Evolutionary conservation across 2,329 filamentous ascomycete genomes (phyloP).

Genomic region (Pyrenochaeta sp.): DNA sequence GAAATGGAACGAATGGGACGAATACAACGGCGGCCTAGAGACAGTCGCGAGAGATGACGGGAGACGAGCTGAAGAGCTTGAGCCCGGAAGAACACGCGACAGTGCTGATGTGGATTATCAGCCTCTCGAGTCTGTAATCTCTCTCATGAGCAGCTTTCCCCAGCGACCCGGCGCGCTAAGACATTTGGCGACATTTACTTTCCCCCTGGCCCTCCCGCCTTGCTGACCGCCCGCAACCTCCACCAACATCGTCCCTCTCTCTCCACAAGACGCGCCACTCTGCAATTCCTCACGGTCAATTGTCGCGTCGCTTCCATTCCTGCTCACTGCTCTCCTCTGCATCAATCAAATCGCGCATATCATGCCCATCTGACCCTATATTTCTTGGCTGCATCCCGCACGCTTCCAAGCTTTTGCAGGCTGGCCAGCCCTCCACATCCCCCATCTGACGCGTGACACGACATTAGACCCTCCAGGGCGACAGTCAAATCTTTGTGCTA

Average conservation of each 20-base stretch:
- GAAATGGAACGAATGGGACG: slow-evolving; percentile 1
- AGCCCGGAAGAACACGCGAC: slow-evolving; percentile 10
- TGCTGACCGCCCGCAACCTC: slow-evolving; percentile 21
- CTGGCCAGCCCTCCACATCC: not conserved
- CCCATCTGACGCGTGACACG: not conserved
- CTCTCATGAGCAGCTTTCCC: slow-evolving; percentile 17
- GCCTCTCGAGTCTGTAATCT: slow-evolving; percentile 20
- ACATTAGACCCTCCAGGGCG: too few relatives aligned
- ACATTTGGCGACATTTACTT: slow-evolving; percentile 20
- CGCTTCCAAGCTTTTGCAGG: not conserved
- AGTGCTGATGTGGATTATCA: slow-evolving; percentile 12
- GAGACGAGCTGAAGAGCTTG: not conserved
- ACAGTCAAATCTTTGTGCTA: too few relatives aligned
- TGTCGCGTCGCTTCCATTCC: too few relatives aligned
- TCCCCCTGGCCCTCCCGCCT: slow-evolving; percentile 21
- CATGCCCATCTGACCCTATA: too few relatives aligned
- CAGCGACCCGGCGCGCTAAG: slow-evolving; percentile 16
- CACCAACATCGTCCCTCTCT: not conserved
- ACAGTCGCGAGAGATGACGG: too few relatives aligned
- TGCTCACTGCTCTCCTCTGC: not conserved
- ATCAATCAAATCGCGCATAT: not conserved
- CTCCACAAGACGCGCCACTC: too few relatives aligned
- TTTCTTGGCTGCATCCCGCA: not conserved
- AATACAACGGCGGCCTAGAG: too few relatives aligned
- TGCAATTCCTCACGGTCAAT: too few relatives aligned